phyloP scores from a whole-genome alignment of 208 protist species.

The Phytomonas sp. region DNA sequence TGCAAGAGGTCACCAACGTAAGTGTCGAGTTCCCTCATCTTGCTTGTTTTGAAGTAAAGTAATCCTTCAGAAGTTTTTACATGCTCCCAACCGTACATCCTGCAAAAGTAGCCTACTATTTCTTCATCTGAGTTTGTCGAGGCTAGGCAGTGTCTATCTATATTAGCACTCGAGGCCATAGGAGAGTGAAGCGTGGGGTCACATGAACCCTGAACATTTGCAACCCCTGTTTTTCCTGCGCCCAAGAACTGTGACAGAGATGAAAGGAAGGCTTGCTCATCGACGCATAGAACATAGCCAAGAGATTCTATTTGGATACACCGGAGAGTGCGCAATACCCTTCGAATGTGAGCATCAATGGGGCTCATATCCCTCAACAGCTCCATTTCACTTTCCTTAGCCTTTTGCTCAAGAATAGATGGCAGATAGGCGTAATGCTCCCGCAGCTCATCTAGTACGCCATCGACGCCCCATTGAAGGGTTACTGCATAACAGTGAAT shows the following conservation, averaged over 20 bases:
- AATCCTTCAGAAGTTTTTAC: neutral
- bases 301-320: slow-evolving; percentile 22
- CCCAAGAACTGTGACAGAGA: neutral
- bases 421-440: slow-evolving; percentile 13
- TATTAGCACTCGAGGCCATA: neutral
- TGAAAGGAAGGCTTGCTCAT: neutral
- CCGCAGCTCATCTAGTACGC: slow-evolving; percentile 28
- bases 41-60: slow-evolving; percentile 46
- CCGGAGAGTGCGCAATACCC: slow-evolving; percentile 13
- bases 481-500: neutral
- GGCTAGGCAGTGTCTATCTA: neutral
- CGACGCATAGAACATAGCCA: slow-evolving; percentile 26
- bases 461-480: slow-evolving; percentile 21
- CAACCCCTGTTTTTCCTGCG: neutral
- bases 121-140: neutral
- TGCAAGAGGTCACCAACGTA: slow-evolving; percentile 66
- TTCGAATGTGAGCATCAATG: neutral
- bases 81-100: neutral
- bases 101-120: neutral
- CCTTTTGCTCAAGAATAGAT: slow-evolving; percentile 18
- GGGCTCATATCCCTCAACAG: slow-evolving; percentile 17
- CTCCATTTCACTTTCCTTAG: slow-evolving; percentile 15
- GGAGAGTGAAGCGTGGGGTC: too few relatives aligned
- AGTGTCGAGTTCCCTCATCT: slow-evolving; percentile 53
- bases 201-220: neutral